A percentile compares a stretch with the other conserved stretches of the same genome.
phyloP scores from a whole-genome alignment of 805 yeast genomes.

The Candida maris region DNA sequence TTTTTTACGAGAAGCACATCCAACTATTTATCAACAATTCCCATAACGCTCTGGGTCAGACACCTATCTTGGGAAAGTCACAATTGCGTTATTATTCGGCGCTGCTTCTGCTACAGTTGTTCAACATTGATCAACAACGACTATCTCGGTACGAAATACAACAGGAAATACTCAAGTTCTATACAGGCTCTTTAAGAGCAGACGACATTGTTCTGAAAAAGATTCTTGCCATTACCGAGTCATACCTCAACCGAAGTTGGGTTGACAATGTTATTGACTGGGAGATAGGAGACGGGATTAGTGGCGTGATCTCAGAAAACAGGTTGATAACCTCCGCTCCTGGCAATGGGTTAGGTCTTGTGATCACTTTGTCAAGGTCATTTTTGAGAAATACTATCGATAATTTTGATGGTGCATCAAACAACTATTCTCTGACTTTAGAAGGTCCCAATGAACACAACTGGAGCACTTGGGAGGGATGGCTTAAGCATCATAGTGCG shows the following conservation, averaged over 20 bases:
- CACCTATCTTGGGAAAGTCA: slow-evolving; percentile 22
- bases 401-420: slow-evolving; percentile 27
- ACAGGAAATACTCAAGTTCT: slow-evolving; percentile 47
- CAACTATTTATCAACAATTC: slow-evolving; percentile 63
- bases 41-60: slow-evolving; percentile 31
- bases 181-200: slow-evolving; percentile 58
- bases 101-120: slow-evolving; percentile 47
- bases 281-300: slow-evolving; percentile 44
- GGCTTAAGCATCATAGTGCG: slow-evolving; percentile 24
- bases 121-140: slow-evolving; percentile 39
- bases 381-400: slow-evolving; percentile 48
- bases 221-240: slow-evolving; percentile 57
- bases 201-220: slow-evolving; percentile 61
- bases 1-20: slow-evolving; percentile 49
- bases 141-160: slow-evolving; percentile 48
- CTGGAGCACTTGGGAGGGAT: slow-evolving; percentile 30
- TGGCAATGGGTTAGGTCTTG: slow-evolving; percentile 34
- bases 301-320: slow-evolving; percentile 1
- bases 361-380: slow-evolving; percentile 48
- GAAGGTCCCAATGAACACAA: slow-evolving; percentile 6
- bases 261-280: slow-evolving; percentile 56
- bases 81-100: slow-evolving; percentile 41
- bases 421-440: slow-evolving; percentile 29
- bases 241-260: slow-evolving; percentile 53
- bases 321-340: slow-evolving; percentile 12